Evolutionary conservation across 768 basidiomycete genomes (phyloP).

Genomic region (Pleurotus tuber-regium): DNA sequence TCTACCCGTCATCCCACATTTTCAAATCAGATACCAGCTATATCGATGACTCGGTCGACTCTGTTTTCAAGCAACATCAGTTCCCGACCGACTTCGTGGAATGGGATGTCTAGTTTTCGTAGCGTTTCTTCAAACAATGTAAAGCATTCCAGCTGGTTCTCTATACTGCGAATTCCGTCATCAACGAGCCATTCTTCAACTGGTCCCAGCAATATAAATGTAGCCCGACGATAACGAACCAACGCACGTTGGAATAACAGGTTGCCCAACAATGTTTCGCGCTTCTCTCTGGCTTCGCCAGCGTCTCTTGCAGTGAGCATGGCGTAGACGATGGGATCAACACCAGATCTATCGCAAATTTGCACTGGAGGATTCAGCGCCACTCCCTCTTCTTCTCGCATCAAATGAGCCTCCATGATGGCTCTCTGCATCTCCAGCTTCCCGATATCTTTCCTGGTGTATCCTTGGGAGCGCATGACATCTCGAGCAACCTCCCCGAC

Average conservation of each 20-base stretch:
- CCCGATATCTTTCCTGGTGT: constrained; percentile 47
- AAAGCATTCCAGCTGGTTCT: constrained; percentile 26
- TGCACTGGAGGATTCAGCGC: constrained; percentile 22
- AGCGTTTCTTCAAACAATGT: background rate
- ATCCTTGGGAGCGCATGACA: constrained; percentile 53
- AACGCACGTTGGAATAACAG: constrained; percentile 41
- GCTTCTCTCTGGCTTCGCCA: constrained; percentile 33
- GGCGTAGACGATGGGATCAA: constrained; percentile 66
- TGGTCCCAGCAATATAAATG: constrained; percentile 53
- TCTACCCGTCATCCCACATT: no score
- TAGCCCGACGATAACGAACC: constrained; percentile 40
- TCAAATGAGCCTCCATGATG: constrained; percentile 57
- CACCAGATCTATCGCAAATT: constrained; percentile 62
- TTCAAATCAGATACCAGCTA: constrained; percentile 15
- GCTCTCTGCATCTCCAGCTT: constrained; percentile 59
- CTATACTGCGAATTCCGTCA: constrained; percentile 58
- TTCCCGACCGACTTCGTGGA: background rate
- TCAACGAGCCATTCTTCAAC: constrained; percentile 61
- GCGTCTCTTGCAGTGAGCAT: constrained; percentile 40
- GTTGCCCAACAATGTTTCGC: constrained; percentile 30
- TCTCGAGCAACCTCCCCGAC: constrained; percentile 62
- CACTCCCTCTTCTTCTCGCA: constrained; percentile 34
- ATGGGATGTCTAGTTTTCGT: background rate
- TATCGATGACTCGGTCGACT: constrained; percentile 7
- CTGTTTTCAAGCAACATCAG: constrained; percentile 11